Evolutionary conservation across 164 flowering plant species (phyloP), one percentile per base, ranked within the genome.

Genomic region (Chimonanthus praecox): DNA sequence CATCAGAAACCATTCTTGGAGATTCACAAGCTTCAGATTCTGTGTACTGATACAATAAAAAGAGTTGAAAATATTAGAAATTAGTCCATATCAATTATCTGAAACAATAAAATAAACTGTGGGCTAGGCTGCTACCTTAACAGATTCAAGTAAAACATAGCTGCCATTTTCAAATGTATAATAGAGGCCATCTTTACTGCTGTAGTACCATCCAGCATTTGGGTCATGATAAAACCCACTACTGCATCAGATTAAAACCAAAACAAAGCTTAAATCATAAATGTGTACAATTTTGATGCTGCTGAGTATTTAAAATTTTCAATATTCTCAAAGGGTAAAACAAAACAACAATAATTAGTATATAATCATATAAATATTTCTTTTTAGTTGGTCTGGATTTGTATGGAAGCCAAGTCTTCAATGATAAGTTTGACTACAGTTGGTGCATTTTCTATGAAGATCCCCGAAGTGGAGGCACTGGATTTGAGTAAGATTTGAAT

Each of bases 191-290:
- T 93, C 99, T 77, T 72, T 79, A 75, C 82, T 83, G 81, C 88
- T 89, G 73, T 90, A 92, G 75, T 90, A 96, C 97, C 97, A 93
- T 6, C 98, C 97, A 49, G 88, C 95, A 78, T 66, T 81, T 0
- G 97, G 95, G 64, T 96, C 97, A 74, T 96, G 94, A 82, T 93
- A 93, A 84, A 93, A 93, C 67, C 97, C 97, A 81, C 85, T 87
- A 78, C 98, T 92, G 87, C 85, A 82, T 3, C 62, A 68, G 70
- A 73, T 49, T 21, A 66, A 54, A 69, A 60, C 33, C 18, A 71
- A 49, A 78, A 58, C 4, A 61, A 49, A 15, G 4, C 68, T 64
- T 50, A 7, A 45, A 62, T 13, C 74, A 15, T 47, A 44, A 49
- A 70, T 64, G 60, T 2, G 0, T 51, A 47, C 6, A 58, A 33